Percentiles rank a stretch among this genome's conserved stretches.
Conservation (phyloP, 164 flowering plant species). For the Brasenia schreberi region DNA sequence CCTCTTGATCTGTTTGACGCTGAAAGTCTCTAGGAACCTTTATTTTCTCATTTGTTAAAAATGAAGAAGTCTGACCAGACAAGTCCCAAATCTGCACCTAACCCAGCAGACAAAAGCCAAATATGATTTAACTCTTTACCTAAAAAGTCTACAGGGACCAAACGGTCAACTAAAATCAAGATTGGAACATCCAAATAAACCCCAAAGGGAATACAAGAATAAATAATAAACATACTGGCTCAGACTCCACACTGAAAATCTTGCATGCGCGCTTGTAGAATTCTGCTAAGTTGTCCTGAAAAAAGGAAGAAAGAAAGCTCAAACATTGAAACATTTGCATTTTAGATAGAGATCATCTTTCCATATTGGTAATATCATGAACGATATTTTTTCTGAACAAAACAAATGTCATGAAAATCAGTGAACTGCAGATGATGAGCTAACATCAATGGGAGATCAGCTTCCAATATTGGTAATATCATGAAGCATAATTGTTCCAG, state of each 20-base stretch:
- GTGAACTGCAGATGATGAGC: background rate
- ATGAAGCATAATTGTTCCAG: background rate
- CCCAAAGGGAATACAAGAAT: slow-evolving; percentile 1
- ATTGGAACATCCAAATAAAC: background rate
- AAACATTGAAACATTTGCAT: background rate
- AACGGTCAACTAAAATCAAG: background rate
- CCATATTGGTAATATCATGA: background rate
- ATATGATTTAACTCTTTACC: background rate
- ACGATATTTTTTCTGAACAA: background rate
- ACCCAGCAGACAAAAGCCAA: slow-evolving; percentile 6
- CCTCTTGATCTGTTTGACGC: slow-evolving; percentile 34
- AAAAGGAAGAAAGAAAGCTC: background rate
- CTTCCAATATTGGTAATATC: background rate
- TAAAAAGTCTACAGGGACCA: background rate
- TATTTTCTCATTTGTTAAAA: slow-evolving; percentile 21
- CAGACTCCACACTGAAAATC: slow-evolving; percentile 71
- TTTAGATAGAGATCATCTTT: background rate
- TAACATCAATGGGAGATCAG: background rate
- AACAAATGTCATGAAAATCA: background rate
- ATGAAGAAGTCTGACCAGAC: slow-evolving; percentile 39
- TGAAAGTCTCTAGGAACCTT: slow-evolving; percentile 17
- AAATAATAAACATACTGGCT: slow-evolving; percentile 24
- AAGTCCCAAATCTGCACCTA: slow-evolving; percentile 68
- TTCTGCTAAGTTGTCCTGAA: slow-evolving; percentile 73
- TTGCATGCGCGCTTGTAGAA: slow-evolving; percentile 86